These are phyloP conservation scores for Annulohypoxylon stygium DNA, from an alignment of 495 filamentous ascomycete genomes.

Conservation along the genomic window DNA sequence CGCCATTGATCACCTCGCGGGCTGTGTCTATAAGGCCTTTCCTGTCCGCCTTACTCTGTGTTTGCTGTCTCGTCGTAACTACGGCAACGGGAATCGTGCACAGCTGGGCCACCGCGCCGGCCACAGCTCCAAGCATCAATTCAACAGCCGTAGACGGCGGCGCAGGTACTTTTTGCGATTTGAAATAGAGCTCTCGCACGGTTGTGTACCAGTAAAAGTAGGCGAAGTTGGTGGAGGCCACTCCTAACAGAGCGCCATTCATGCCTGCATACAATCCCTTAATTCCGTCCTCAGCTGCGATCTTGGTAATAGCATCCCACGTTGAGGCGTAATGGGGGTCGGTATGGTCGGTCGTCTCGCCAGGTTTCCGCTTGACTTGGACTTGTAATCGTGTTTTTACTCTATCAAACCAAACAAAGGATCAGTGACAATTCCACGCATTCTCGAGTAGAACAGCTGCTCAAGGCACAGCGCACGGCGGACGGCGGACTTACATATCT, in stretches of 20 bases:
- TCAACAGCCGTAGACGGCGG: constrained; percentile 87
- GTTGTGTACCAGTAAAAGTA: constrained; percentile 99
- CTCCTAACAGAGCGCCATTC: constrained; percentile 84
- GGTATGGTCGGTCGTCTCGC: constrained; percentile 56
- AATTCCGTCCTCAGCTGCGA: constrained; percentile 83
- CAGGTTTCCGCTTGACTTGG: constrained; percentile 80
- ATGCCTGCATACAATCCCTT: constrained; percentile 91
- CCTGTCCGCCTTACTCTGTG: constrained; percentile 81
- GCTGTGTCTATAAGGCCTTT: constrained; percentile 92
- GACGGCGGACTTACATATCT: constrained; percentile 79
- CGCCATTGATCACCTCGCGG: constrained; percentile 86
- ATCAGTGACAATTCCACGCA: constrained; percentile 34
- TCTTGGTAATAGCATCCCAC: constrained; percentile 88
- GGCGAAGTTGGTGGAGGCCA: constrained; percentile 97
- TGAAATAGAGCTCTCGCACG: constrained; percentile 85
- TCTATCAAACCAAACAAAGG: constrained; percentile 57
- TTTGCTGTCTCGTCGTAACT: constrained; percentile 95
- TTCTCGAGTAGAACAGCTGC: not conserved
- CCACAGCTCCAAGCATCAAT: constrained; percentile 85
- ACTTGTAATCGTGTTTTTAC: constrained; percentile 98
- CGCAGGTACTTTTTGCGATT: constrained; percentile 69
- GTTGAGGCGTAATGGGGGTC: constrained; percentile 84
- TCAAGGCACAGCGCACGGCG: not conserved
- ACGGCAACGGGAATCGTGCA: constrained; percentile 98
- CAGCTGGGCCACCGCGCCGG: constrained; percentile 91